Percentiles rank a stretch among this genome's conserved stretches.
Conservation (phyloP, 1,284 basidiomycete species). For the Apiotrichum akiyoshidainum region DNA sequence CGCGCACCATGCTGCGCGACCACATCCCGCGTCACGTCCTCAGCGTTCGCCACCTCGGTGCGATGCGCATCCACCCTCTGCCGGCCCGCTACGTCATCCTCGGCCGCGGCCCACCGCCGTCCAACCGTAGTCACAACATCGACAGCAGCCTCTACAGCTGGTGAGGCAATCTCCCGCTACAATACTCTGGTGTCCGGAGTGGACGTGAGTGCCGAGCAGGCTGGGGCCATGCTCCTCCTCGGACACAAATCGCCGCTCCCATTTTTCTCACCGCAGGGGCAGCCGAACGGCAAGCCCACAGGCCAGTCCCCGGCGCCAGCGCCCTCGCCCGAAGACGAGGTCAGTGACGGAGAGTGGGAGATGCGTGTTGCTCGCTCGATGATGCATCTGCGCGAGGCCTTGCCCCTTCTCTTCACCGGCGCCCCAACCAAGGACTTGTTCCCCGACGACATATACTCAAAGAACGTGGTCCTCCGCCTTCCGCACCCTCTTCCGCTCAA, state of each 20-base stretch:
- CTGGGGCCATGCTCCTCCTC: constrained; percentile 1
- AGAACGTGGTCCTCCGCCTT: constrained; percentile 40
- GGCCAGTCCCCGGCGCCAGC: constrained; percentile 10
- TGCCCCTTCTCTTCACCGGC: constrained; percentile 45
- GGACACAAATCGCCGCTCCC: constrained; percentile 17
- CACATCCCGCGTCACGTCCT: background rate
- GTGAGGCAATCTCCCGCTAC: background rate
- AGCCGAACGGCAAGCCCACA: constrained; percentile 25
- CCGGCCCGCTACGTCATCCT: constrained; percentile 5
- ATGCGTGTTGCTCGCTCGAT: constrained; percentile 47
- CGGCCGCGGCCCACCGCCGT: background rate
- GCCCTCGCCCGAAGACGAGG: constrained; percentile 36
- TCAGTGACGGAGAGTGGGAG: constrained; percentile 50
- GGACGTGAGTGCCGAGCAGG: no score
- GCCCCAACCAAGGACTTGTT: constrained; percentile 34
- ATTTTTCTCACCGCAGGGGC: constrained; percentile 27
- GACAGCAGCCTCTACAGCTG: background rate
- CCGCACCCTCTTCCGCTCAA: constrained; percentile 46
- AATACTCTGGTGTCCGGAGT: no score
- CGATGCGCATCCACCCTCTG: background rate
- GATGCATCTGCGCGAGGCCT: constrained; percentile 47
- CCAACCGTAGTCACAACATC: background rate
- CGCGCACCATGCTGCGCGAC: constrained; percentile 12
- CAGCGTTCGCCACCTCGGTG: background rate
- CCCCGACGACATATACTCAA: constrained; percentile 45